Base-by-base conservation (phyloP, 176 grass and related monocot species). In the Triticum turgidum region DNA sequence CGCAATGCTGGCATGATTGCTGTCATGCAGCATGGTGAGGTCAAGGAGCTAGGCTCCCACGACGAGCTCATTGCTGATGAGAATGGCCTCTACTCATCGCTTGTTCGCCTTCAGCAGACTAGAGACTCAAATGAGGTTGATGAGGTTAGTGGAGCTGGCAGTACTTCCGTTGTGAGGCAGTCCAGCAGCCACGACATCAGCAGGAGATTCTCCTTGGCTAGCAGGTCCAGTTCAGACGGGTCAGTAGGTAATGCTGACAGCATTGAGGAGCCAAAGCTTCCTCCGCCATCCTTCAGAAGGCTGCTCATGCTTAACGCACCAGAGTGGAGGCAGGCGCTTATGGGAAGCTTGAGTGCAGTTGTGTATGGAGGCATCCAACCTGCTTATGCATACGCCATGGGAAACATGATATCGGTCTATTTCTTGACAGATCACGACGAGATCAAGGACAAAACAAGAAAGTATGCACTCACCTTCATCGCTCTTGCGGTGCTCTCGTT, bases 321-420 rank as follows among this genome's bases (percentile, higher is more conserved):
- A 11, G 95, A 97, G 74, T 97, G 95, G 95, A 92, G 80, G 73
- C 95, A 88, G 32, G 95, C 90, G 0, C 22, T 91, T 24, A 51
- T 97, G 32, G 95, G 95, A 18, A 80, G 90, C 22, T 65, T 90
- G 15, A 86, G 86, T 61, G 92, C 95, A 41, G 85, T 89, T 21
- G 82, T 97, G 15, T 97, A 88, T 84, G 95, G 92, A 54, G 95
- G 87, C 39, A 85, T 98, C 77, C 95, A 98, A 17, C 93, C 95
- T 39, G 69, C 78, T 21, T 95, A 92, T 72, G 86, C 93, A 41
- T 98, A 86, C 22, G 87, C 87, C 70, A 91, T 93, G 87, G 95
- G 93, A 22, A 95, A 93, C 89, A 95, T 97, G 95, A 66, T 97
- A 3, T 94, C 95, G 3, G 58, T 95, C 7, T 98, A 90, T 73